A percentile compares a stretch with the other conserved stretches of the same genome.
Evolutionary conservation across 78 protist species (phyloP).

Genomic region (Pelomyxa schiedti): DNA sequence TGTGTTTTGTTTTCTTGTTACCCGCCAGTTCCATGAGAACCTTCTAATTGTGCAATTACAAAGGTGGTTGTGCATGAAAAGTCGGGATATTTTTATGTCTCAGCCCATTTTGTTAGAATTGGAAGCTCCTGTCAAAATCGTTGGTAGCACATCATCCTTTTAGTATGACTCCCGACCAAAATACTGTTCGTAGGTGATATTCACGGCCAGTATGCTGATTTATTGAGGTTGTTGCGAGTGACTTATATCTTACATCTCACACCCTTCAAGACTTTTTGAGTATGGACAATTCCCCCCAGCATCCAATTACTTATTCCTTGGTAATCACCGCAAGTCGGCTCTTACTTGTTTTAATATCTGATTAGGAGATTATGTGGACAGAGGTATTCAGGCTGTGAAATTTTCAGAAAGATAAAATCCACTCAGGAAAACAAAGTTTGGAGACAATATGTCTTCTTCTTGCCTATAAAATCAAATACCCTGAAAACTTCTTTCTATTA

Average conservation of each 20-base stretch:
- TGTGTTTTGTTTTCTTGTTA: no score
- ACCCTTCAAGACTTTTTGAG: no score
- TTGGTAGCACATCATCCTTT: slow-evolving; percentile 48
- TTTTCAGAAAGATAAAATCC: slow-evolving; percentile 76
- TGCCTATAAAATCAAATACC: slow-evolving; percentile 36
- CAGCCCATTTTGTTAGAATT: slow-evolving; percentile 93
- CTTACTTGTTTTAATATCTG: no score
- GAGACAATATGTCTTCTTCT: slow-evolving; percentile 57
- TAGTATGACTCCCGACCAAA: not conserved
- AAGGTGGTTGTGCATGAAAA: slow-evolving; percentile 52
- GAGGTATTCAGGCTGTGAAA: no score
- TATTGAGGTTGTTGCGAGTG: not conserved
- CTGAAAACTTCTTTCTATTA: slow-evolving; percentile 16
- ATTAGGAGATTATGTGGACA: no score
- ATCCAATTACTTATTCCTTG: slow-evolving; percentile 95
- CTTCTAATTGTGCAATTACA: no score
- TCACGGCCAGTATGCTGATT: not conserved
- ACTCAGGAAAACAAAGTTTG: slow-evolving; percentile 58
- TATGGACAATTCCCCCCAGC: slow-evolving; percentile 99
- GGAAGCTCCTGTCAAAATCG: slow-evolving; percentile 93
- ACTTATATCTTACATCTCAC: no score
- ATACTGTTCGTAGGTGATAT: not conserved
- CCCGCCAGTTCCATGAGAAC: no score
- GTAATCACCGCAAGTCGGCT: no score
- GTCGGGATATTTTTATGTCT: slow-evolving; percentile 77